phyloP scores from a whole-genome alignment of 176 grass and related monocot species.

The sorghum (Sorghum bicolor) region DNA sequence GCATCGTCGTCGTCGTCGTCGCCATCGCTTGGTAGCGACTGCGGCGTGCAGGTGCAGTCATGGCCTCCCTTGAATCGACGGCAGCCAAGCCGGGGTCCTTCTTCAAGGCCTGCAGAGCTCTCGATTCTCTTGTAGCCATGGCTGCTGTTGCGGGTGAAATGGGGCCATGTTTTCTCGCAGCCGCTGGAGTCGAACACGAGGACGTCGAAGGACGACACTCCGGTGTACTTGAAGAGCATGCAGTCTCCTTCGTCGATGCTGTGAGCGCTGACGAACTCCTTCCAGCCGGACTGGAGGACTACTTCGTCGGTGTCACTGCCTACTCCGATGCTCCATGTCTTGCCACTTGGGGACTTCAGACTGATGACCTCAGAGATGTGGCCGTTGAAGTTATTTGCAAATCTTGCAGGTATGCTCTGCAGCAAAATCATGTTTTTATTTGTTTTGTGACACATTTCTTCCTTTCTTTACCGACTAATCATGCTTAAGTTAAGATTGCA shows the following conservation, averaged over 20 bases:
- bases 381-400: constrained; percentile 42
- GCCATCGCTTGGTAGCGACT: not conserved
- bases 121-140: not conserved
- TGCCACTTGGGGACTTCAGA: constrained; percentile 24
- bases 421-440: not conserved
- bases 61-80: not conserved
- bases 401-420: constrained; percentile 34
- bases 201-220: constrained; percentile 41
- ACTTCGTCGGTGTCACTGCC: not conserved
- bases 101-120: not conserved
- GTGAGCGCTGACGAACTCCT: constrained; percentile 22
- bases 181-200: constrained; percentile 29
- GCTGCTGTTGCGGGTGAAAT: not conserved
- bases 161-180: constrained; percentile 23
- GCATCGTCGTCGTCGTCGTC: not conserved
- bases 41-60: not conserved
- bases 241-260: constrained; percentile 11
- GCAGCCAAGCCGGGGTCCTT: not conserved
- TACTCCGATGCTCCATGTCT: constrained; percentile 31
- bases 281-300: constrained; percentile 31
- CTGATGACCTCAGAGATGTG: constrained; percentile 26
- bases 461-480: not conserved
- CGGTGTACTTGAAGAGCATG: constrained; percentile 40
- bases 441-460: not conserved
- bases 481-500: not conserved